These are phyloP conservation scores for Thalassiosira hispida DNA, from an alignment of 352 stramenopile species.

Conservation along the genomic window DNA sequence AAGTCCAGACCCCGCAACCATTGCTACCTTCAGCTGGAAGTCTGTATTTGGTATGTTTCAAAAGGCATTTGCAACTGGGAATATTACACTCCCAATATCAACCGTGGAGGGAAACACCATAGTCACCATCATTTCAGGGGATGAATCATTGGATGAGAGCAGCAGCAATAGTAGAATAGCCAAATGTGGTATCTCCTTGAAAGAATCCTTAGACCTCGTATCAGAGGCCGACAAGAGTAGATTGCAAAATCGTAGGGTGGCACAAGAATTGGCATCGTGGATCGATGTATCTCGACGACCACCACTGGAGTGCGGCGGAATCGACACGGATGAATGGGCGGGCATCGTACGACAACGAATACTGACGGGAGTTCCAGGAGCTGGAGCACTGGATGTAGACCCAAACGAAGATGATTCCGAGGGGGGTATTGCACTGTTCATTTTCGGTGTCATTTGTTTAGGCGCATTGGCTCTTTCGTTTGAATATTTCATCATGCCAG, in stretches of 20 bases:
- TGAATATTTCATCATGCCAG: conserved; percentile 27
- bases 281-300: conserved; percentile 31
- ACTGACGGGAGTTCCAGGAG: conserved; percentile 19
- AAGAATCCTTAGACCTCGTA: conserved; percentile 37
- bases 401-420: conserved; percentile 39
- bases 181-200: conserved; percentile 12
- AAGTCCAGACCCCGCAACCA: conserved; percentile 8
- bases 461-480: conserved; percentile 22
- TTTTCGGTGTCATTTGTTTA: conserved; percentile 31
- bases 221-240: conserved; percentile 25
- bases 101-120: conserved; percentile 35
- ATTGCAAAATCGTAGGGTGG: conserved; percentile 34
- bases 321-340: conserved; percentile 21
- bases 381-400: conserved; percentile 40
- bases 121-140: conserved; percentile 3
- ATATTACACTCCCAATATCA: conserved; percentile 37
- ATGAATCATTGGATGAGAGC: too few species aligned
- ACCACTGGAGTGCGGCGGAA: background rate
- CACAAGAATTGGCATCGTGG: conserved; percentile 37
- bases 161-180: background rate
- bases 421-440: conserved; percentile 10
- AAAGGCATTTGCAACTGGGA: conserved; percentile 31
- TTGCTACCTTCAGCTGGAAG: conserved; percentile 32
- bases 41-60: conserved; percentile 34
- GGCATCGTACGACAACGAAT: conserved; percentile 31